Evolutionary conservation across 495 filamentous ascomycete genomes (phyloP).

Genomic region (Daldinia bambusicola): DNA sequence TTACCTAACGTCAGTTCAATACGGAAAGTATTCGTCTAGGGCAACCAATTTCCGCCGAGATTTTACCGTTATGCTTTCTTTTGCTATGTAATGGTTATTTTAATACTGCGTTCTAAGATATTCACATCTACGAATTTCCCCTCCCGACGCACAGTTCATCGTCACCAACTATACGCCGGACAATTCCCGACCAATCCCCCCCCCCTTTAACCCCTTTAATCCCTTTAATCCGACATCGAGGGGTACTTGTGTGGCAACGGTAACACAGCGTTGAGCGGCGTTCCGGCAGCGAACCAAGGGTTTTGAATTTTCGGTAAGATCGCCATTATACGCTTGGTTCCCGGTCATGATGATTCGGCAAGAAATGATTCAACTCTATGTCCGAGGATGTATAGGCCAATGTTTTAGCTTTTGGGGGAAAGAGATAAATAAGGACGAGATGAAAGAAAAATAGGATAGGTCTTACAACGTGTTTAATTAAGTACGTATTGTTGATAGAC

Average conservation of each 20-base stretch:
- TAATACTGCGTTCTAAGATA: conserved; percentile 37
- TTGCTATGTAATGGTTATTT: no score
- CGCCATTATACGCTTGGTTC: conserved; percentile 3
- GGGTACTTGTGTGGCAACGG: conserved; percentile 24
- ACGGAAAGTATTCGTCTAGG: background rate
- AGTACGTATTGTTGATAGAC: conserved; percentile 37
- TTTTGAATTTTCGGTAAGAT: conserved; percentile 35
- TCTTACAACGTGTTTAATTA: conserved; percentile 14
- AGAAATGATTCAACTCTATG: background rate
- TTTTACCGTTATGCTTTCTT: conserved; percentile 17
- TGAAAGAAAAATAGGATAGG: conserved; percentile 6
- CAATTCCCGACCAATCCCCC: conserved; percentile 26
- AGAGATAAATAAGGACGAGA: background rate
- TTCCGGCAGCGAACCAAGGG: conserved; percentile 12
- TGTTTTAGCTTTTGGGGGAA: background rate
- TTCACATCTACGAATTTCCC: conserved; percentile 49
- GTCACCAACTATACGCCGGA: conserved; percentile 35
- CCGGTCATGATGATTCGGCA: background rate
- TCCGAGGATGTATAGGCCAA: background rate
- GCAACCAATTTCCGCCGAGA: background rate
- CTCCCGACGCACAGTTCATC: conserved; percentile 44
- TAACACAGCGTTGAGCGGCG: conserved; percentile 37
- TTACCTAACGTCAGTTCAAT: background rate
- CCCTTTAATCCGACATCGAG: background rate
- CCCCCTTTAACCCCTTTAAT: no score